Base-by-base conservation (phyloP, 805 yeast genomes). In the Metschnikowia kunwiensis region DNA sequence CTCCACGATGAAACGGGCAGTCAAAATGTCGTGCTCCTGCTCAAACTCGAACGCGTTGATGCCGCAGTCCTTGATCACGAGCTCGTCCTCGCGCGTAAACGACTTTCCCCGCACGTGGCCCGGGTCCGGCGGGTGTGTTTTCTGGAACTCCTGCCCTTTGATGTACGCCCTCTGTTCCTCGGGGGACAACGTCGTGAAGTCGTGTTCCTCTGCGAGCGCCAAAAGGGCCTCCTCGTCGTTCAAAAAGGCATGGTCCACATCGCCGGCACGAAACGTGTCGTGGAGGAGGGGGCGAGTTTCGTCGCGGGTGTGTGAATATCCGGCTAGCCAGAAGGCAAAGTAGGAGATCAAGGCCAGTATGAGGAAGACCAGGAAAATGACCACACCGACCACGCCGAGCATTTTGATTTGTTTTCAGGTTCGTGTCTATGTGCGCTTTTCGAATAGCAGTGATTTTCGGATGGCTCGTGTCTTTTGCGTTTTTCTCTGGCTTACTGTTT, bases 21-120 rank as follows among this genome's bases (percentile, higher is more conserved):
- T 51, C 10, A 65, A 39, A 32, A 55, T 43, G 19, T 54, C 57
- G 11, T 30, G 35, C 19, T 68, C 72, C 40, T 60, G 68, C 27
- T 58, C 67, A 36, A 65, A 68, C 38, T 62, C 65, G 38, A 64
- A 68, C 5, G 72, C 72, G 40, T 45, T 48, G 14, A 65, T 55
- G 7, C 73, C 73, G 28, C 52, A 50, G 16, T 68, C 72, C 32
- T 56, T 59, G 28, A 65, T 53, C 9, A 55, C 36, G 4, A 43
- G 41, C 13, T 59, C 64, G 39, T 55, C 65, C 19, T 56, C 62
- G 7, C 47, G 36, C 2, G 63, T 50, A 32, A 51, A 57, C 1
- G 68, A 54, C 14, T 50, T 51, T 3, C 73, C 73, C 27, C 66
- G 49, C 17, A 49, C 46, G 34, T 61, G 47, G n/a, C 45, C 46